phyloP scores from a whole-genome alignment of 495 filamentous ascomycete species.

The Acidiella bohemica region DNA sequence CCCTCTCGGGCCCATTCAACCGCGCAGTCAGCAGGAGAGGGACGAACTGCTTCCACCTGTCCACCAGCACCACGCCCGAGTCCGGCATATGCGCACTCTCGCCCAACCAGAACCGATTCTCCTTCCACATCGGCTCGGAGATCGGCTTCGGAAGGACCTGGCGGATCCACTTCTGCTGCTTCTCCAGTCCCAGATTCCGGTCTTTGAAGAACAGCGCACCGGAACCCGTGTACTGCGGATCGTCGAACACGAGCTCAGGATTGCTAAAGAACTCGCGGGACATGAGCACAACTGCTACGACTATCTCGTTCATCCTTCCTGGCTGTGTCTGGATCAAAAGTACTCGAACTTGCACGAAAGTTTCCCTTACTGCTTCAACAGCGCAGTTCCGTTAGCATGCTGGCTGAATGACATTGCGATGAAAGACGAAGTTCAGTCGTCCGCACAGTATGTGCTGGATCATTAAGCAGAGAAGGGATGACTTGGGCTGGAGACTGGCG shows the following conservation, averaged over 20 bases:
- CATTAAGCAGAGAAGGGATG: conserved; percentile 46
- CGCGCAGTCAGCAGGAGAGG: conserved; percentile 3
- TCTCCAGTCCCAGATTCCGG: neutral
- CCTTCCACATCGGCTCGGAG: neutral
- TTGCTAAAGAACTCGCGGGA: conserved; percentile 39
- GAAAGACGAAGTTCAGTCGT: conserved; percentile 40
- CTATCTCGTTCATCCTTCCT: conserved; percentile 40
- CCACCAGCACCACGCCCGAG: conserved; percentile 8
- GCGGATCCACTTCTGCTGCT: conserved; percentile 1
- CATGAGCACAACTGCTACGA: conserved; percentile 48
- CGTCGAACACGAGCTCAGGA: conserved; percentile 4
- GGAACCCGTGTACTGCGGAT: neutral
- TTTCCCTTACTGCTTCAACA: conserved; percentile 54
- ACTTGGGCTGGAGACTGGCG: conserved; percentile 43
- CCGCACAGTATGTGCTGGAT: conserved; percentile 38
- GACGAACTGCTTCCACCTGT: conserved; percentile 8
- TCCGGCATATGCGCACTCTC: conserved; percentile 6
- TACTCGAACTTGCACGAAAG: conserved; percentile 48
- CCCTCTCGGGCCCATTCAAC: conserved; percentile 6
- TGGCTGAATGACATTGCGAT: conserved; percentile 39
- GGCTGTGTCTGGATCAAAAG: conserved; percentile 43
- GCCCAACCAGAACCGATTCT: conserved; percentile 4
- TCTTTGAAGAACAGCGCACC: conserved; percentile 12
- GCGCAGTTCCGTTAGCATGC: conserved; percentile 51
- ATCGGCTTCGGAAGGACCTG: conserved; percentile 1